Evolutionary conservation across 305 asterid genomes (phyloP), one percentile per base, ranked within the genome.

Genomic region (Fraxinus baroniana): DNA sequence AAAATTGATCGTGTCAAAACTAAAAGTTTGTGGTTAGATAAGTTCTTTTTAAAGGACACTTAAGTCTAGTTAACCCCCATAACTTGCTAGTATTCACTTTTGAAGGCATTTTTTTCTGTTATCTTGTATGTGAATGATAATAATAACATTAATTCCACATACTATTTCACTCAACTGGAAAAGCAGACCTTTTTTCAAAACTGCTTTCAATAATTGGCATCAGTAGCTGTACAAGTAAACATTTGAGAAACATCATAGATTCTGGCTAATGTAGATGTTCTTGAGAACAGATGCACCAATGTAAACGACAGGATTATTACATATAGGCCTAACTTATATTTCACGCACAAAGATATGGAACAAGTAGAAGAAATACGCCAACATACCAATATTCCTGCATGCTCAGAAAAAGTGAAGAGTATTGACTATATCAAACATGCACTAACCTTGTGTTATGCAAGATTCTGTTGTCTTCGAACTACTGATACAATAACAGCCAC

Each of bases 401-500:
- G 60, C 60, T 52, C 62, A 52, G 22, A 52, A 52, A 52, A 52
- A 52, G 2, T 17, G 18, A 66, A 26, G 26, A 66, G 18, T 8
- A 66, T 66, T 3, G 33, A 9, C 7, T 24, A 30, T 66, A 66
- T n/a, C 36, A 9, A 24, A 66, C 73, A 24, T 66, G 72, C 32
- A 66, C 73, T 10, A 24, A 66, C 73, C 73, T 52, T 15, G 36
- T 66, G 73, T 8, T 0, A 28, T 70, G 75, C 75, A 70, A 13
- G 36, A 74, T 52, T 46, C 13, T 81, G 85, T 57, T 37, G 77
- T 80, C 84, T 88, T 86, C 79, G 78, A 68, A 96, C 97, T 32
- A 92, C 3, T 5, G 98, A 93, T 70, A 96, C 94, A 22, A 96
- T 90, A 26, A 94, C 98, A 82, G 90, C 85, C 74, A 93, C 98